Evolutionary conservation across 768 basidiomycete genomes (phyloP), one percentile per base, ranked within the genome.

Genomic region (Lentinula sp.): DNA sequence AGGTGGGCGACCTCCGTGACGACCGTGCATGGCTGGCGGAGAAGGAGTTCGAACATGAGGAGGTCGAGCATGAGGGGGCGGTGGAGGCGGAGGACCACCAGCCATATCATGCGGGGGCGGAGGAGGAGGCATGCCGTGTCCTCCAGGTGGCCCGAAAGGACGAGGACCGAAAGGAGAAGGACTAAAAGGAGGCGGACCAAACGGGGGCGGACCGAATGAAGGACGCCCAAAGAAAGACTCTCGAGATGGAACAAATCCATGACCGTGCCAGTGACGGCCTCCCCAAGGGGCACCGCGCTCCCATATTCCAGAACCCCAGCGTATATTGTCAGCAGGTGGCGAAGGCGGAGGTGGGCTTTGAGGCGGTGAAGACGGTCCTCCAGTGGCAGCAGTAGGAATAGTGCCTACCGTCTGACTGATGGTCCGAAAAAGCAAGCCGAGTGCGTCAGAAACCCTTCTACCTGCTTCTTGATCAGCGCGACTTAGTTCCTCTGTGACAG

Each of bases 391-490:
- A 31, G 42, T 34, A 28, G 59, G 59, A 7, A 11, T 11, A 18
- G 39, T 39, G 6, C 57, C 58, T n/a, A 60, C 51, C 35, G 65
- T 65, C 52, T 75, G 66, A 16, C 78, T 80, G n/a, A 91, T 74
- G 23, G 81, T 71, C 45, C 80, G 80, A 61, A 89, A 75, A 35
- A 92, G 72, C 50, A 77, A 77, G 5, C 80, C 83, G 34, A 93
- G 71, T 7, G 86, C 83, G 32, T 88, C 84, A 3, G 86, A 80
- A 15, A 91, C 82, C 55, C 82, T 77, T 46, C 77, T 75, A 13
- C 84, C 81, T 1, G 90, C 89, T 64, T 87, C 85, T 65, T 83
- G 82, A 66, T 92, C 89, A 1, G 83, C 73, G 23, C 69, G 69
- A 32, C 79, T 78, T 21, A 80, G 67, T 18, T 80, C 77, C 35